Conservation (phyloP, 345 rosid species). For the Populus alba region DNA sequence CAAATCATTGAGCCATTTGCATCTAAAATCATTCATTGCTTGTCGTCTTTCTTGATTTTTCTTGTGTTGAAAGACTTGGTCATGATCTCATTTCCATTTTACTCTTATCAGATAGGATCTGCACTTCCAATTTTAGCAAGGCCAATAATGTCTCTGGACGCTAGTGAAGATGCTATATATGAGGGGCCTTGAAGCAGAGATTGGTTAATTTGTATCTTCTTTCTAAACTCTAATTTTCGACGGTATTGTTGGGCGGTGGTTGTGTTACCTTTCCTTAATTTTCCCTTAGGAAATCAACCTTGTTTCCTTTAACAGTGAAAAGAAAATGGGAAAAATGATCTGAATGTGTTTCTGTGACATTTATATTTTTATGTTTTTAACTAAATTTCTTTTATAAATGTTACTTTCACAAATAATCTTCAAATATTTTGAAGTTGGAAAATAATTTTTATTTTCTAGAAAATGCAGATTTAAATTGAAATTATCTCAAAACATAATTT, state of each 20-base stretch:
- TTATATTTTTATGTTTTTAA: too few relatives aligned
- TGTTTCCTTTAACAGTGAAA: background rate
- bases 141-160: conserved; percentile 67
- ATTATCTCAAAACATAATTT: too few relatives aligned
- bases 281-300: background rate
- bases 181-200: conserved; percentile 86
- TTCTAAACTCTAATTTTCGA: background rate
- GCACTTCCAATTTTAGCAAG: conserved; percentile 58
- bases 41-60: background rate
- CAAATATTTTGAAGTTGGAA: too few relatives aligned
- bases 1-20: background rate
- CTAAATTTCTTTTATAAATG: too few relatives aligned
- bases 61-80: background rate
- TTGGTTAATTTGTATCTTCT: conserved; percentile 50
- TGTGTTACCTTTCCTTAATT: background rate
- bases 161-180: conserved; percentile 88
- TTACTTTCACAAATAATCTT: too few relatives aligned
- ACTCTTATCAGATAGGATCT: conserved; percentile 70
- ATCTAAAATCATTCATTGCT: background rate
- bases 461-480: too few relatives aligned
- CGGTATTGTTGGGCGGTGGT: background rate
- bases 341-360: too few relatives aligned
- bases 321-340: background rate
- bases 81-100: conserved; percentile 10
- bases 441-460: too few relatives aligned